Evolutionary conservation across 2,329 filamentous ascomycete species (phyloP).

Genomic region (Akanthomyces muscarius): DNA sequence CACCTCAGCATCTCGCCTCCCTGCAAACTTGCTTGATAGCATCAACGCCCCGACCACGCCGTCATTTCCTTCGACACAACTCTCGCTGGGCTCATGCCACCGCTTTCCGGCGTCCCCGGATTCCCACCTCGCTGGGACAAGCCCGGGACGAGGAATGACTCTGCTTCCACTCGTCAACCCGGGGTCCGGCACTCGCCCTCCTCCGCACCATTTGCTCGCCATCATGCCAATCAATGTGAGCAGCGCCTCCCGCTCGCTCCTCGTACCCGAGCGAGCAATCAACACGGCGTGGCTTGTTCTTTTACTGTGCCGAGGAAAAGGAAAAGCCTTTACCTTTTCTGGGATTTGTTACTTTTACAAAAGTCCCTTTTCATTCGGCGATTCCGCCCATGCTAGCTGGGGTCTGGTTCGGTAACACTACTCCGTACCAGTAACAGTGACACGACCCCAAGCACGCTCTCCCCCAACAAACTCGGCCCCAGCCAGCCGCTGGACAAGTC

Average conservation of each 20-base stretch:
- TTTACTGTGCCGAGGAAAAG: neutral
- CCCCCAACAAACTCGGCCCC: neutral
- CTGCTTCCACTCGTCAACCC: too few species aligned
- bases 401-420: neutral
- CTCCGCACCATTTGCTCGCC: too few species aligned
- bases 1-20: too few species aligned
- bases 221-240: too few species aligned
- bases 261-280: neutral
- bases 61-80: neutral
- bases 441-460: neutral
- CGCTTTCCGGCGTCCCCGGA: neutral
- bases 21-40: neutral
- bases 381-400: too few species aligned
- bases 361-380: neutral
- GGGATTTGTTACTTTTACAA: neutral
- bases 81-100: neutral
- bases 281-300: neutral
- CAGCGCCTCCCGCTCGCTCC: too few species aligned
- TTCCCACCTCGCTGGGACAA: neutral
- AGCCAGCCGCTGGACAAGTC: neutral
- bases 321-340: neutral
- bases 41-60: conserved; percentile 8
- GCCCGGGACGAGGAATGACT: too few species aligned
- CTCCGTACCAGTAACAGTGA: too few species aligned
- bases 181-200: too few species aligned